Evolutionary conservation across 352 stramenopile genomes (phyloP), one percentile per base, ranked within the genome.

Genomic region (Phytophthora melonis): DNA sequence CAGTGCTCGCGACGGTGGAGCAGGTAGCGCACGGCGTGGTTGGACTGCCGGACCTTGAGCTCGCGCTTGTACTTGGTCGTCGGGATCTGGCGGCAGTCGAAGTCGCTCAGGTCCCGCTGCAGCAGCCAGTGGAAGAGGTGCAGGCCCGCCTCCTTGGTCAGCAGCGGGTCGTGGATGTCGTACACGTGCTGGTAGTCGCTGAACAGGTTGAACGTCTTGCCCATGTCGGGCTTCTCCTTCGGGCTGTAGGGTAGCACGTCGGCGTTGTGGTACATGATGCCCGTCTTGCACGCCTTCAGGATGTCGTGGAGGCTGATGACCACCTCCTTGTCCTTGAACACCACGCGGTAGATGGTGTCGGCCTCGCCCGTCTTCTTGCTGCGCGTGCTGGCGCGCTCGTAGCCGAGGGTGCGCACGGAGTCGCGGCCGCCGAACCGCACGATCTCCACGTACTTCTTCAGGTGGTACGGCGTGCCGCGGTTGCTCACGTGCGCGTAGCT

Each of bases 81-180:
- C 9, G 49, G 49, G 14, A 55, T 18, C n/a, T 30, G 14, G 19
- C n/a, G n/a, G 5, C 2, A 2, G 19, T 55, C 49, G 21, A 55
- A 55, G 49, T 16, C 19, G 49, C 49, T 55, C 3, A 55, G n/a
- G 19, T 55, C 49, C 7, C 49, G 49, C n/a, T 55, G n/a, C n/a
- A 55, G 19, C 19, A 55, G 49, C 49, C 47, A 54, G 19, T 54
- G 47, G 47, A 54, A 54, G 47, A 54, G 32, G 19, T 54, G n/a
- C n/a, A 25, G 19, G 5, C 47, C 47, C 18, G 47, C 47, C 18
- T 54, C 47, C 43, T 52, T 52, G 13, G 43, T 52, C 43, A 52
- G 16, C 43, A 52, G 43, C 43, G 43, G 16, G 16, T 52, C n/a
- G 43, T 52, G n/a, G 43, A 52, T 52, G 43, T 27, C 8, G 21